Percentiles rank a stretch among this genome's conserved stretches.
Evolutionary conservation across 345 rosid species (phyloP).

Genomic region (Corchorus capsularis): DNA sequence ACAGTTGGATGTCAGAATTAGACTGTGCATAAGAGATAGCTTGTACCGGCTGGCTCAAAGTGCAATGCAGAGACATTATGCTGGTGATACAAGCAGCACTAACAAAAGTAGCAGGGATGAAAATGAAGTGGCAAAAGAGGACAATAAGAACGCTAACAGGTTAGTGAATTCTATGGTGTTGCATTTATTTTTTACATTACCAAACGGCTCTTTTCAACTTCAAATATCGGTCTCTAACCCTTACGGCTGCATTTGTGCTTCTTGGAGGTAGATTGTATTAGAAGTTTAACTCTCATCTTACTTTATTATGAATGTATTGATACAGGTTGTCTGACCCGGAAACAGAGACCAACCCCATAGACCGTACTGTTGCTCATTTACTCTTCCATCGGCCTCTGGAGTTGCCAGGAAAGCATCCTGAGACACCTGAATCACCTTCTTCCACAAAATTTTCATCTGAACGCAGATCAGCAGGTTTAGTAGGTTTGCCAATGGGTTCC

Average conservation of each 20-base stretch:
- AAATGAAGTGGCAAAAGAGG: slow-evolving; percentile 47
- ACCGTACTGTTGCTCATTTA: slow-evolving; percentile 84
- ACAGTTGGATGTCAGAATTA: slow-evolving; percentile 71
- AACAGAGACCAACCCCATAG: slow-evolving; percentile 87
- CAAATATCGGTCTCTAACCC: not conserved
- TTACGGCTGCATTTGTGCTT: not conserved
- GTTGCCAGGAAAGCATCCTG: slow-evolving; percentile 44
- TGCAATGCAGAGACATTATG: slow-evolving; percentile 72
- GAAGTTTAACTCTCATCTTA: not conserved
- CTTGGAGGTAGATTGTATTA: not conserved
- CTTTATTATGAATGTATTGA: slow-evolving; percentile 5
- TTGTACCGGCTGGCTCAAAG: slow-evolving; percentile 93
- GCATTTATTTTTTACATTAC: not conserved
- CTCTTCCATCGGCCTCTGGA: slow-evolving; percentile 80
- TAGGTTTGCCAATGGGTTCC: slow-evolving; percentile 31
- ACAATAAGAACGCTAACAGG: slow-evolving; percentile 47
- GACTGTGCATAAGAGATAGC: slow-evolving; percentile 91
- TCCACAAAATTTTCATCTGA: slow-evolving; percentile 46
- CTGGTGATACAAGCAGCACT: slow-evolving; percentile 53
- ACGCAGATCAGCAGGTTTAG: slow-evolving; percentile 28
- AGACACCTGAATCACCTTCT: slow-evolving; percentile 60
- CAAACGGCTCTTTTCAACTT: not conserved
- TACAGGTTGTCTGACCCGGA: slow-evolving; percentile 48
- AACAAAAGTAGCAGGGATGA: slow-evolving; percentile 56
- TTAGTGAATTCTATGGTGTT: slow-evolving; percentile 31